These are phyloP conservation scores for Lolium rigidum DNA, from an alignment of 176 grass and related monocot genomes.

Conservation along the genomic window DNA sequence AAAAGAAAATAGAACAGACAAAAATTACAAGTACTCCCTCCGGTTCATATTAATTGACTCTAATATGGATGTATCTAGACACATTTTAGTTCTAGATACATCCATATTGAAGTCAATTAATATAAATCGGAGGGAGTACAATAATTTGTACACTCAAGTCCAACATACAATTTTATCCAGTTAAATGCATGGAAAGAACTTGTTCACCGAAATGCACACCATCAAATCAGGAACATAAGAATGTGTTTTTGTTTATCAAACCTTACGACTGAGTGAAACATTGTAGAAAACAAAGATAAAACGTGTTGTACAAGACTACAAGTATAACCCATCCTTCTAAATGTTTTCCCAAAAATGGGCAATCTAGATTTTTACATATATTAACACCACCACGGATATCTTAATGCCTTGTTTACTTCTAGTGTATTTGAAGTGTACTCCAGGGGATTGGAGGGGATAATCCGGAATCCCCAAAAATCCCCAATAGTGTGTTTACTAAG, in stretches of 20 bases:
- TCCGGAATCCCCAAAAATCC: too few relatives aligned
- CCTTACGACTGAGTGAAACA: not conserved
- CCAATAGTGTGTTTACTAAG: too few relatives aligned
- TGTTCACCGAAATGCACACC: not conserved
- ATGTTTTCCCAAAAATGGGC: not conserved
- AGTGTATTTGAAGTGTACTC: too few relatives aligned
- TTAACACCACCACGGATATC: not conserved
- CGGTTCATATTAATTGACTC: too few relatives aligned
- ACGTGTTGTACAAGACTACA: not conserved
- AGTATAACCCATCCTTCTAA: not conserved
- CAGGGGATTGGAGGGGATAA: too few relatives aligned
- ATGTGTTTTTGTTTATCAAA: conserved; percentile 11
- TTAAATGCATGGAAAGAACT: conserved; percentile 18
- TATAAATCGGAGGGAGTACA: too few relatives aligned
- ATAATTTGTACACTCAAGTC: not conserved
- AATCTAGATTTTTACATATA: not conserved
- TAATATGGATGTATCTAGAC: too few relatives aligned
- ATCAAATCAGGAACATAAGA: conserved; percentile 15
- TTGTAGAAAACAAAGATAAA: not conserved
- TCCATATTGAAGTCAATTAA: too few relatives aligned
- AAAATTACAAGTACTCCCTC: conserved; percentile 33
- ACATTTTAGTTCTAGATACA: too few relatives aligned
- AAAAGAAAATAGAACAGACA: not conserved
- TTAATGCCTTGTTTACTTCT: too few relatives aligned
- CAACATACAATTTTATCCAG: conserved; percentile 11